Evolutionary conservation across 441 rosid genomes (phyloP).

Genomic region (California macrophylla): DNA sequence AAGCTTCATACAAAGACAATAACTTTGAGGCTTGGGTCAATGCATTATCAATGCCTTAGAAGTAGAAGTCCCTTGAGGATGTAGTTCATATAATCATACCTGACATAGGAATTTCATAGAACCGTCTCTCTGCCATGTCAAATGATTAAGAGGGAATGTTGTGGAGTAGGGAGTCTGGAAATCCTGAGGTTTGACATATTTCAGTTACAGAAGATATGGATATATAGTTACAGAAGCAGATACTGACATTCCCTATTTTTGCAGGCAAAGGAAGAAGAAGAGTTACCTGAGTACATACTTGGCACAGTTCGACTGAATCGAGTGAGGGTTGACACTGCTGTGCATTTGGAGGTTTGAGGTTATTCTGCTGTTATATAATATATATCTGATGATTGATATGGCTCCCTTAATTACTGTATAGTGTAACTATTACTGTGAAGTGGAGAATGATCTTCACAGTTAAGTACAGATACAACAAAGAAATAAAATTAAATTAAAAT

Average conservation of each 20-base stretch:
- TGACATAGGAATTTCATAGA: too few relatives aligned
- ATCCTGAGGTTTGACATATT: too few relatives aligned
- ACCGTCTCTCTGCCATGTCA: too few relatives aligned
- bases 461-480: neutral
- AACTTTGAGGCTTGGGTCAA: neutral
- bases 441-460: neutral
- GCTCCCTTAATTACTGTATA: neutral
- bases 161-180: too few relatives aligned
- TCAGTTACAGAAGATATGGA: too few relatives aligned
- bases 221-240: too few relatives aligned
- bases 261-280: slow-evolving; percentile 78
- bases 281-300: slow-evolving; percentile 86
- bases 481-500: neutral
- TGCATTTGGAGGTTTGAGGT: slow-evolving; percentile 45
- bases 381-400: neutral
- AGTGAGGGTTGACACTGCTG: slow-evolving; percentile 58
- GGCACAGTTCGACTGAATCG: slow-evolving; percentile 85
- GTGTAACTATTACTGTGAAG: neutral
- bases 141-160: too few relatives aligned
- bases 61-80: too few relatives aligned
- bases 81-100: too few relatives aligned
- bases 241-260: slow-evolving; percentile 10
- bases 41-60: too few relatives aligned
- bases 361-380: neutral
- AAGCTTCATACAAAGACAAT: neutral